Evolutionary conservation across 2,329 filamentous ascomycete species (phyloP), one percentile per base, ranked within the genome.

Genomic region (Cladosporium sp.): DNA sequence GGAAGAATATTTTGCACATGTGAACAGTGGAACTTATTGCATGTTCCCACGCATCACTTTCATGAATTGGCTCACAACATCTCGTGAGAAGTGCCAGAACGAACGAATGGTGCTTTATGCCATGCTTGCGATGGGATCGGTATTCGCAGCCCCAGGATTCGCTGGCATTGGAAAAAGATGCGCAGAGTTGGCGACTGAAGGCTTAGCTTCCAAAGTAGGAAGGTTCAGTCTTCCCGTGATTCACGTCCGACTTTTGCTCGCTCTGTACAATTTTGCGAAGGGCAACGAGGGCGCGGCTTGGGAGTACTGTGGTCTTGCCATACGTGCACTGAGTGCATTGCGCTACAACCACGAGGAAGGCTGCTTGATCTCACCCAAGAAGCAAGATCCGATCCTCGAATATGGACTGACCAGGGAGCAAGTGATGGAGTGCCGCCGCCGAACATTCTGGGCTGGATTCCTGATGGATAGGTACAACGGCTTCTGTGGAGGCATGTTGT

Each of bases 391-490:
- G 2, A 59, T 53, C 23, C 56, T 60, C 3, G 46, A 59, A 23
- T 78, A 74, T 58, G 69, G 64, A 2, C 65, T 77, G 23, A 71
- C 72, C 4, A 62, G 62, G 10, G 71, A 75, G 28, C 76, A 78
- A 33, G 84, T 88, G 69, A 83, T 84, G 28, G 90, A 93, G 76
- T 89, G 88, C 70, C 84, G 87, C 67, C 83, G 89, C 68, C 83
- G 90, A 65, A 91, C 89, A 0, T 89, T 91, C 72, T 93, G 89
- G 89, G 86, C 87, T 31, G 84, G 87, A 61, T 91, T 89, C 70
- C 79, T 91, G 70, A 83, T 91, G 75, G 90, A 92, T 79, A 85
- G 88, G 57, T 85, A 89, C 67, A 87, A 86, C 57, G 85, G 85
- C 16, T 83, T 87, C 67, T 87, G 78, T 59, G 78, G 78, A 65